These are phyloP conservation scores for Lolium perenne DNA, from an alignment of 176 grass and related monocot genomes.

Conservation along the genomic window DNA sequence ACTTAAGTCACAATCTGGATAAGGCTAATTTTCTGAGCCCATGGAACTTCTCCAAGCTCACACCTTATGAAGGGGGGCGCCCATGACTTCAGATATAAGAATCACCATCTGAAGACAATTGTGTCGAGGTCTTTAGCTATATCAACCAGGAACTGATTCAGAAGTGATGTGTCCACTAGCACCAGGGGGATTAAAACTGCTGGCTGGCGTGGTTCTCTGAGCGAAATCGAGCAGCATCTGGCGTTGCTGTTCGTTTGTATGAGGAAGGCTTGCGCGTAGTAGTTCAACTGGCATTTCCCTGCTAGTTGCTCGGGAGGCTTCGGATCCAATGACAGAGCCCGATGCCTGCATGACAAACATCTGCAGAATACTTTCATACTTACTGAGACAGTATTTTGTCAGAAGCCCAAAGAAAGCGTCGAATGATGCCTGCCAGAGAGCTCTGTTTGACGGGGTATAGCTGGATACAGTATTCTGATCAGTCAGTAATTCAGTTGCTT, in stretches of 20 bases:
- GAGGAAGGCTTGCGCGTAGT: slow-evolving; percentile 88
- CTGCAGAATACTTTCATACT: slow-evolving; percentile 93
- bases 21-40: slow-evolving; percentile 43
- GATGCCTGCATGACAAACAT: slow-evolving; percentile 71
- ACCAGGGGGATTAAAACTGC: slow-evolving; percentile 61
- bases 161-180: slow-evolving; percentile 61
- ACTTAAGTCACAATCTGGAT: slow-evolving; percentile 56
- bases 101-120: slow-evolving; percentile 42
- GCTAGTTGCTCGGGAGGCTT: slow-evolving; percentile 74
- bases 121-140: slow-evolving; percentile 25
- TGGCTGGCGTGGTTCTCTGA: slow-evolving; percentile 76
- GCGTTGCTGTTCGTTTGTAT: slow-evolving; percentile 88
- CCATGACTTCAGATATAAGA: slow-evolving; percentile 48
- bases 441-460: slow-evolving; percentile 71
- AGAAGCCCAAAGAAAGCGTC: slow-evolving; percentile 97
- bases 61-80: slow-evolving; percentile 35
- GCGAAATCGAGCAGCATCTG: slow-evolving; percentile 85
- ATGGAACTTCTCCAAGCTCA: slow-evolving; percentile 55
- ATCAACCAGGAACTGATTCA: slow-evolving; percentile 89
- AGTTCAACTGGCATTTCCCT: slow-evolving; percentile 99
- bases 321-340: slow-evolving; percentile 62
- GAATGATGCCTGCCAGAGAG: slow-evolving; percentile 98
- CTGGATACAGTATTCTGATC: slow-evolving; percentile 66
- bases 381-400: slow-evolving; percentile 86
- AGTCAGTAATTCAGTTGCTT: slow-evolving; percentile 83